Base-by-base conservation (phyloP, 2,329 filamentous ascomycete species). In the Aspergillus udagawae region DNA sequence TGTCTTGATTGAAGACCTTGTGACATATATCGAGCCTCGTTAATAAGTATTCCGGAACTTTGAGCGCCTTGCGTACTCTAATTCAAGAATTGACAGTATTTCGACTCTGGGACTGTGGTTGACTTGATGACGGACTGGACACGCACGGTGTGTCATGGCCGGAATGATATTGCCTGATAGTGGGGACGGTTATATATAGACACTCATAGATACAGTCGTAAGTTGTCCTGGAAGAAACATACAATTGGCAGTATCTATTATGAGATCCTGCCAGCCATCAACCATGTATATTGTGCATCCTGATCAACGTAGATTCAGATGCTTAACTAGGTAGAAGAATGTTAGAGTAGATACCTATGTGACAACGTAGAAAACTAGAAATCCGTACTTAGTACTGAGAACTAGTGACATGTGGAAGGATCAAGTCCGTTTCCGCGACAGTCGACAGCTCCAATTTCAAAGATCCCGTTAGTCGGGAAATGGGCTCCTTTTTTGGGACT, bases 361-460 rank as follows among this genome's bases (percentile, higher is more conserved):
- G 32, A 35, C 4, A 35, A 35, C 3, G 32, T 35, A 35, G 32
- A 35, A 29, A 28, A 7, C 27, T 28, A 28, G 7, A 29, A 28
- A 12, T 29, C 14, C 32, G 32, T 38, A 38, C 32, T 35, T 35
- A 3, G 32, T 38, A 17, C 32, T 0, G 5, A 17, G 14, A 5
- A 6, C 32, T 38, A 38, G 32, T 38, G 32, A 7, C 32, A 3
- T 38, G 5, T 38, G 14, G 14, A 38, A 38, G 32, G 32, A 7
- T 38, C 32, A 35, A 35, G 12, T 17, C 32, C 14, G 32, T 38
- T 35, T 42, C 53, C 25, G 49, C 58, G 52, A 60, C 53, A 60
- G 53, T 56, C 58, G 53, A 60, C 53, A 56, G 55, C 53, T 62
- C 58, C 29, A 51, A 41, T 45, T 50, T 38, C 32, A 17, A 38